Evolutionary conservation across 208 protist genomes (phyloP).

Genomic region (Zelonia costaricensis): DNA sequence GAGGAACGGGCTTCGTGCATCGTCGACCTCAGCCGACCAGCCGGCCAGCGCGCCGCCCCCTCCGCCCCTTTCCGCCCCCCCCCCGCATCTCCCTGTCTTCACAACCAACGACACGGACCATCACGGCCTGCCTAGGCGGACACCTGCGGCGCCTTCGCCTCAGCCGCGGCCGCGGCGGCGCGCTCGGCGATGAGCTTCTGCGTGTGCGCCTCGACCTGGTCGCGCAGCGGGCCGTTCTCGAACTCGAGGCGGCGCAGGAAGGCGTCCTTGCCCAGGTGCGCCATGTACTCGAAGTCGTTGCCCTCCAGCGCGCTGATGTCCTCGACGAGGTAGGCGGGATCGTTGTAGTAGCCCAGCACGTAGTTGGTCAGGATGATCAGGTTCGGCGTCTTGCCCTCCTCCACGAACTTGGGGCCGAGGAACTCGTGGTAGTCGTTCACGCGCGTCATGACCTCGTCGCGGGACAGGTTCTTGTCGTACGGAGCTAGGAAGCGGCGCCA

Average conservation of each 20-base stretch:
- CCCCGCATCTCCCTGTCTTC: too few species aligned
- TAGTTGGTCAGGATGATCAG: conserved; percentile 89
- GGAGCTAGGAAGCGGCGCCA: conserved; percentile 90
- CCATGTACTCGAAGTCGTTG: conserved; percentile 92
- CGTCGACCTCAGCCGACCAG: too few species aligned
- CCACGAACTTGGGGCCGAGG: conserved; percentile 84
- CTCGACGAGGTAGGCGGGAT: conserved; percentile 88
- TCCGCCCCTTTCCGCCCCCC: too few species aligned
- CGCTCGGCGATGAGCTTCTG: conserved; percentile 84
- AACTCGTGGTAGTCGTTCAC: conserved; percentile 88
- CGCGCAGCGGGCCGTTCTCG: conserved; percentile 91
- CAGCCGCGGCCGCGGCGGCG: conserved; percentile 44
- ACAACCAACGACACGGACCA: background rate
- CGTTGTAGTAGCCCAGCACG: conserved; percentile 93
- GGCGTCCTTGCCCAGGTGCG: conserved; percentile 85
- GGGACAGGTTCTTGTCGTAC: conserved; percentile 89
- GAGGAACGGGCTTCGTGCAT: too few species aligned
- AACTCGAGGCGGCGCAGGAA: conserved; percentile 94
- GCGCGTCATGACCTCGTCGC: conserved; percentile 78
- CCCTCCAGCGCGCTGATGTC: conserved; percentile 86
- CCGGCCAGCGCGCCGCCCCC: too few species aligned
- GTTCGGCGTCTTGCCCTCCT: conserved; percentile 89
- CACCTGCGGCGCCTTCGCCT: conserved; percentile 30
- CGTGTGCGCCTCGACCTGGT: conserved; percentile 91
- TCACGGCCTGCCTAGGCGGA: conserved; percentile 9